Percentiles rank a stretch among this genome's conserved stretches.
Evolutionary conservation across 2,329 filamentous ascomycete species (phyloP).

Genomic region (Cadophora sp.): DNA sequence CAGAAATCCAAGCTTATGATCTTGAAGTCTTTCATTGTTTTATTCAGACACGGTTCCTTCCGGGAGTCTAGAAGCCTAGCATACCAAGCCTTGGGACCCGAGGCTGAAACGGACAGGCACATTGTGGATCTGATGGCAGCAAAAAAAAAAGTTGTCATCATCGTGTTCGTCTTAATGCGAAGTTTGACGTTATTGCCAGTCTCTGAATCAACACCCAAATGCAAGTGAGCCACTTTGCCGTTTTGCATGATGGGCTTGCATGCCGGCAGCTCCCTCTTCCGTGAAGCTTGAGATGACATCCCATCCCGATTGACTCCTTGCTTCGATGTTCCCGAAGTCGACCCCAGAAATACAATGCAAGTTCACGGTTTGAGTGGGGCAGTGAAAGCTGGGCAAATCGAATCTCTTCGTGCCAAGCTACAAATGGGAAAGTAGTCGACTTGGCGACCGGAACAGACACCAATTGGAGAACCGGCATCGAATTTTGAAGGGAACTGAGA

Average conservation of each 20-base stretch:
- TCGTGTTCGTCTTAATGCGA: background rate
- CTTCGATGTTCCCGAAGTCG: too few species aligned
- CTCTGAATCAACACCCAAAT: background rate
- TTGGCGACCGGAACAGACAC: constrained; percentile 11
- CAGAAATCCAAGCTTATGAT: background rate
- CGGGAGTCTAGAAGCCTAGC: constrained; percentile 1
- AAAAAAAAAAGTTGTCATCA: background rate
- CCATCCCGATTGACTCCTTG: background rate
- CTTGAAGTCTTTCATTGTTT: background rate
- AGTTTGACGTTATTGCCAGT: too few species aligned
- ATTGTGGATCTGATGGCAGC: constrained; percentile 6
- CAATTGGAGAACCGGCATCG: constrained; percentile 10
- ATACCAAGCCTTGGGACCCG: constrained; percentile 6
- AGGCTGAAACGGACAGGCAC: constrained; percentile 1
- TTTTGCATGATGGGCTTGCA: constrained; percentile 6
- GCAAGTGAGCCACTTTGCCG: background rate
- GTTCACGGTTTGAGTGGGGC: background rate
- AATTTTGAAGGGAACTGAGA: background rate
- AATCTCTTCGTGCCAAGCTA: constrained; percentile 10
- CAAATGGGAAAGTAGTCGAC: background rate
- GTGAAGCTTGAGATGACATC: constrained; percentile 13
- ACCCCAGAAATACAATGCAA: background rate
- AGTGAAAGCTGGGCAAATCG: constrained; percentile 9
- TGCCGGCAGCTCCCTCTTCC: background rate
- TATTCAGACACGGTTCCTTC: constrained; percentile 1